Conservation (phyloP, 257 asterid genomes). For the Solanum rostratum region DNA sequence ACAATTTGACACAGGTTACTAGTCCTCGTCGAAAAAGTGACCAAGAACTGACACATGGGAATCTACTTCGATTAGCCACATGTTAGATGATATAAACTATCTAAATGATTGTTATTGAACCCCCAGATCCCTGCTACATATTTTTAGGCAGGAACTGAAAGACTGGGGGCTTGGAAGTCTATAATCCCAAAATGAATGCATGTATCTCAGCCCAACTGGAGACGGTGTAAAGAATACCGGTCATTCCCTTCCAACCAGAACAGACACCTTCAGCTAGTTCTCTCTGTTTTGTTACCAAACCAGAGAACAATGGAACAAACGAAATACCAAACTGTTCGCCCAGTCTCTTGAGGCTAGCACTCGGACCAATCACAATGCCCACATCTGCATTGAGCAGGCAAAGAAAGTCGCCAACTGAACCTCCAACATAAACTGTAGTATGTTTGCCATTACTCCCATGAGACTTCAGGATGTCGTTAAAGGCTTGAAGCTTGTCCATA, state of each 20-base stretch:
- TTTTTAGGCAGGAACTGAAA: background rate
- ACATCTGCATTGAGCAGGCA: slow-evolving; percentile 52
- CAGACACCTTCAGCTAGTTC: slow-evolving; percentile 20
- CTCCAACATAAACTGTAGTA: slow-evolving; percentile 45
- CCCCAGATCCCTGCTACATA: background rate
- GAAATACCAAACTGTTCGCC: slow-evolving; percentile 38
- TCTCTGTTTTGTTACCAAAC: slow-evolving; percentile 37
- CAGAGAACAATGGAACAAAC: slow-evolving; percentile 42
- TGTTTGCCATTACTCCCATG: slow-evolving; percentile 9
- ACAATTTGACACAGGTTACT: slow-evolving; percentile 1
- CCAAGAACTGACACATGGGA: slow-evolving; percentile 9
- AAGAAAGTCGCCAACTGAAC: slow-evolving; percentile 55
- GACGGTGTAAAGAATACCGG: slow-evolving; percentile 41
- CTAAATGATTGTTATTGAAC: background rate
- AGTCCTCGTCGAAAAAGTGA: slow-evolving; percentile 14
- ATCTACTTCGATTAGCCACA: background rate
- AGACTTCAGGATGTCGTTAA: slow-evolving; percentile 19
- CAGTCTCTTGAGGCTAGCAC: slow-evolving; percentile 26
- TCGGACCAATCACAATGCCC: slow-evolving; percentile 49
- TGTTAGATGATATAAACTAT: background rate
- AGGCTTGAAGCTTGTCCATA: slow-evolving; percentile 48
- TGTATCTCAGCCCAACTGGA: slow-evolving; percentile 60
- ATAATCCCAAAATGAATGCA: slow-evolving; percentile 40
- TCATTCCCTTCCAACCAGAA: slow-evolving; percentile 11
- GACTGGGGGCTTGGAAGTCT: background rate